phyloP scores from a whole-genome alignment of 2,329 filamentous ascomycete genomes.

The Trichoderma gracile region DNA sequence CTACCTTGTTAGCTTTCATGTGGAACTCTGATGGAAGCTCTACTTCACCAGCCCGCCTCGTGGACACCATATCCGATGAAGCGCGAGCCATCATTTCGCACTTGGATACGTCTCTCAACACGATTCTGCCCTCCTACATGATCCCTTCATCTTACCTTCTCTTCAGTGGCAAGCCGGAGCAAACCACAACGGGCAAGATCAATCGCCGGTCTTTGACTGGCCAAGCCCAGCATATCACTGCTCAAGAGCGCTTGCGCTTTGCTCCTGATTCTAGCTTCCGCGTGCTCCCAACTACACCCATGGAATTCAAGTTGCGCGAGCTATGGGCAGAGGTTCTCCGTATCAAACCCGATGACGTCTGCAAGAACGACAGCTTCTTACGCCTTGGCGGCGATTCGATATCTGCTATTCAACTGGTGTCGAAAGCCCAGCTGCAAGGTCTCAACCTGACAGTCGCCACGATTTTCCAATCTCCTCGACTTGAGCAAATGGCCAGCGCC shows the following conservation, averaged over 20 bases:
- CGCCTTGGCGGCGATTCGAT: conserved; percentile 10
- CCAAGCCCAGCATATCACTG: not conserved
- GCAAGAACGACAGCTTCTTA: conserved; percentile 23
- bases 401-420: conserved; percentile 15
- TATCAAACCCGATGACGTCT: not conserved
- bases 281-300: not conserved
- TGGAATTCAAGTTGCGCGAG: conserved; percentile 9
- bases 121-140: conserved; percentile 29
- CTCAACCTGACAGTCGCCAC: not conserved
- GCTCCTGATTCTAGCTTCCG: not conserved
- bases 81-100: conserved; percentile 17
- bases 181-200: conserved; percentile 27
- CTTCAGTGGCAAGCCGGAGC: conserved; percentile 27
- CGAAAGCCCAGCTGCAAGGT: not conserved
- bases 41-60: conserved; percentile 7
- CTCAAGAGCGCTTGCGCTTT: not conserved
- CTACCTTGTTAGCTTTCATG: not conserved
- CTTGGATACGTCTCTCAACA: conserved; percentile 11
- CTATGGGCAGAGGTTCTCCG: conserved; percentile 28
- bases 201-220: conserved; percentile 9
- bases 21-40: not conserved
- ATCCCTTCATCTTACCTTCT: conserved; percentile 28
- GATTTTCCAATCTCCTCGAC: not conserved
- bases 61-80: conserved; percentile 11
- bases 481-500: not conserved